These are phyloP conservation scores for Ceratobasidium sp. DNA, from an alignment of 1,284 basidiomycete species.

Conservation along the genomic window DNA sequence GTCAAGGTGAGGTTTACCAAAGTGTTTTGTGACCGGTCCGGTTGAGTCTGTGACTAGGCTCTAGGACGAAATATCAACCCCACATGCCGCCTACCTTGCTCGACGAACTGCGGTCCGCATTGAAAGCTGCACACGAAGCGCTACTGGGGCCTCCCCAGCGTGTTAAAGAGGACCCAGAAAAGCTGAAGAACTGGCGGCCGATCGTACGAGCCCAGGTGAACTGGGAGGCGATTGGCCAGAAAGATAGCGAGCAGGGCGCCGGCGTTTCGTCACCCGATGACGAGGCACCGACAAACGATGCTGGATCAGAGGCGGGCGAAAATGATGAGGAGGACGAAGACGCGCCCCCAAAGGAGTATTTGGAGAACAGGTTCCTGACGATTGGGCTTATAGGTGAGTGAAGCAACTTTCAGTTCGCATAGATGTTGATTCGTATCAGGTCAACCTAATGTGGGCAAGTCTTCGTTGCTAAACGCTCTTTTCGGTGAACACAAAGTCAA, in stretches of 20 bases:
- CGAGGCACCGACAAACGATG: background rate
- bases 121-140: conserved; percentile 76
- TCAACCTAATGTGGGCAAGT: conserved; percentile 95
- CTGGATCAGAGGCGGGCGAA: conserved; percentile 46
- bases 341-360: conserved; percentile 50
- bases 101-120: conserved; percentile 71
- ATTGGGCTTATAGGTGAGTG: conserved; percentile 82
- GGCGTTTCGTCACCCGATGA: conserved; percentile 56
- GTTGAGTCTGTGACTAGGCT: conserved; percentile 33
- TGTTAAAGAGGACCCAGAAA: conserved; percentile 66
- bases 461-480: conserved; percentile 89
- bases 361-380: conserved; percentile 68
- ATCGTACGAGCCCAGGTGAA: conserved; percentile 73
- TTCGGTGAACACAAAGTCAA: conserved; percentile 86
- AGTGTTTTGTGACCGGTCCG: background rate
- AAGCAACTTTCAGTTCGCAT: background rate
- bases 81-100: conserved; percentile 69
- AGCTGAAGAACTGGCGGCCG: conserved; percentile 76
- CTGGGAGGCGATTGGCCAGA: conserved; percentile 76
- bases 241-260: conserved; percentile 60
- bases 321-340: conserved; percentile 53
- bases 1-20: conserved; percentile 60
- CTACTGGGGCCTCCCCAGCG: conserved; percentile 77
- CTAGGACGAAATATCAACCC: conserved; percentile 67
- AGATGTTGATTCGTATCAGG: conserved; percentile 61